Percentiles rank a stretch among this genome's conserved stretches.
These are phyloP conservation scores for Afroboletus lepidellus DNA, from an alignment of 1,284 basidiomycete genomes.

Conservation along the genomic window DNA sequence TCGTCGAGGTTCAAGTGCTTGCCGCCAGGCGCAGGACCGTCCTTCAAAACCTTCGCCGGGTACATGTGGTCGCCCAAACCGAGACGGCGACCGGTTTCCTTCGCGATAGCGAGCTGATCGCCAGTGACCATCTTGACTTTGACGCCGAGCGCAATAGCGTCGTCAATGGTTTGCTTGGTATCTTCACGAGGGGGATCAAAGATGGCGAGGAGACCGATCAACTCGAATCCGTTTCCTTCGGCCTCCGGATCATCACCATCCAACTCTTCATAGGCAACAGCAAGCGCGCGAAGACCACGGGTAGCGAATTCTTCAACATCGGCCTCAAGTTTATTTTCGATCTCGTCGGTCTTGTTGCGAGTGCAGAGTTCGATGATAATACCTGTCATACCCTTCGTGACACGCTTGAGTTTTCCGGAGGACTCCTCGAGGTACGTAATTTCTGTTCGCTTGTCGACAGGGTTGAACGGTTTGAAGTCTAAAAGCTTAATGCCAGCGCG, in stretches of 20 bases:
- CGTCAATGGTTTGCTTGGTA: constrained; percentile 98
- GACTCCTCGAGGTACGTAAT: constrained; percentile 96
- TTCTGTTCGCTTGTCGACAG: constrained; percentile 98
- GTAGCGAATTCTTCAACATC: constrained; percentile 95
- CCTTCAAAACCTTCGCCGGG: constrained; percentile 81
- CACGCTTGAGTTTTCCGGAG: constrained; percentile 93
- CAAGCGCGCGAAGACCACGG: constrained; percentile 97
- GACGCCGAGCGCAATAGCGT: constrained; percentile 93
- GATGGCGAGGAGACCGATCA: constrained; percentile 96
- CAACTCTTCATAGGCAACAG: constrained; percentile 93
- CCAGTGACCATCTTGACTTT: constrained; percentile 99
- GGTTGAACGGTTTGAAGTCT: constrained; percentile 99
- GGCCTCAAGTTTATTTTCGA: constrained; percentile 89
- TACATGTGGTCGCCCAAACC: constrained; percentile 91
- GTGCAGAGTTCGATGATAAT: constrained; percentile 94
- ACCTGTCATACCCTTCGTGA: constrained; percentile 99
- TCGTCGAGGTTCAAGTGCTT: constrained; percentile 74
- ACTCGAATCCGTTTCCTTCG: constrained; percentile 94
- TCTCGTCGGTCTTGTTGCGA: constrained; percentile 91
- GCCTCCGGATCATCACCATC: constrained; percentile 78
- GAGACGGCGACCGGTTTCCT: constrained; percentile 98
- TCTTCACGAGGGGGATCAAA: constrained; percentile 98
- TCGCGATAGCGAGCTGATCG: constrained; percentile 98
- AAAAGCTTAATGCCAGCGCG: constrained; percentile 92
- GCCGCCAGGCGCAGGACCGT: constrained; percentile 66